These are phyloP conservation scores for Naganishia vaughanmartiniae DNA, from an alignment of 768 basidiomycete genomes.

Conservation along the genomic window DNA sequence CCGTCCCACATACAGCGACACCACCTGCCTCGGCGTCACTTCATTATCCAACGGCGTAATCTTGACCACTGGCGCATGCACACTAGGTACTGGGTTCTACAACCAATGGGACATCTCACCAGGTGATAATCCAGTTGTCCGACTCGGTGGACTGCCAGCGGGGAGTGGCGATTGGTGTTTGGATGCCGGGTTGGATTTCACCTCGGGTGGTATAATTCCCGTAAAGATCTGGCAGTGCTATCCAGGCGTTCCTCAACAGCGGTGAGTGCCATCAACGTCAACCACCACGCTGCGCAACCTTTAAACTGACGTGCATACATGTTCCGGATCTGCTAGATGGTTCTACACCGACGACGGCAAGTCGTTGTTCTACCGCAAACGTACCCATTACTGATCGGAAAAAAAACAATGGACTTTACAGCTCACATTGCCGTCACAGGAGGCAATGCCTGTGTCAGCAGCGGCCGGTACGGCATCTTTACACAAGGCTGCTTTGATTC, in stretches of 20 bases:
- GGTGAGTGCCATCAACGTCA: background rate
- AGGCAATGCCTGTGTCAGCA: constrained; percentile 9
- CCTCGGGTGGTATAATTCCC: background rate
- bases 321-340: background rate
- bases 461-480: constrained; percentile 8
- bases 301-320: too few relatives aligned
- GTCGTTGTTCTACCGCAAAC: background rate
- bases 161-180: constrained; percentile 18
- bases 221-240: constrained; percentile 24
- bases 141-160: constrained; percentile 1
- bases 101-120: constrained; percentile 19
- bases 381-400: too few relatives aligned
- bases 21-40: constrained; percentile 1
- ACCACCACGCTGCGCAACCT: too few relatives aligned
- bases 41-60: background rate
- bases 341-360: constrained; percentile 9
- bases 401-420: too few relatives aligned
- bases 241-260: constrained; percentile 14
- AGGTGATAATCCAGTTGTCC: constrained; percentile 13
- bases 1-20: background rate
- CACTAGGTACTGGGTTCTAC: background rate
- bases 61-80: background rate
- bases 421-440: background rate
- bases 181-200: constrained; percentile 19
- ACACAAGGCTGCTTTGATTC: constrained; percentile 20